Base-by-base conservation (phyloP, 2,329 filamentous ascomycete genomes). In the Emmonsiellopsis sp. region DNA sequence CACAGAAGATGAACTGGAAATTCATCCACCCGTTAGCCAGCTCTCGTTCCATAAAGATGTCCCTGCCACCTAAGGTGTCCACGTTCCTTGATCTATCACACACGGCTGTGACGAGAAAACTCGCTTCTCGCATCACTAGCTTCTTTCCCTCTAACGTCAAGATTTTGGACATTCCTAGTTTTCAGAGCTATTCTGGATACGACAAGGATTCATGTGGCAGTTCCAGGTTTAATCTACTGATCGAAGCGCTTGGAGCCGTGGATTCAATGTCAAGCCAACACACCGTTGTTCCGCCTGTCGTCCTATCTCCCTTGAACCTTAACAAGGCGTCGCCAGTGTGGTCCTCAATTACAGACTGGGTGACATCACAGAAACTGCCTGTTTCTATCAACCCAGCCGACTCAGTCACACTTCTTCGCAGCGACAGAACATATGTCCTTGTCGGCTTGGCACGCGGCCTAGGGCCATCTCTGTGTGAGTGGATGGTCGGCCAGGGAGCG, bases 401-500 rank as follows among this genome's bases (percentile, higher is more conserved):
- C 26, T 30, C 42, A 7, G 32, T 30, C 3, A 10, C 35, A 31
- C 10, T 32, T 2, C 47, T 55, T 35, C 31, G 31, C 9, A 37
- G 20, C 6, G 16, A 53, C 20, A 44, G 43, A 46, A 59, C 59
- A 1, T 61, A 61, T 50, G 43, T 56, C n/a, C 51, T 61, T 7
- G 40, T 59, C 31, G 59, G 59, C 37, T 35, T 61, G 15, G 52
- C 53, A 15, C 58, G 58, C 5, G 44, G 54, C 13, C 45, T 59
- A 11, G 57, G 57, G 5, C 34, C 15, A 16, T 57, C 57, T 2
- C 34, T 58, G 5, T 53, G 48, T 40, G 16, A 46, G 7, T 59
- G 47, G 47, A 58, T 59, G 56, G 34, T 58, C n/a, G 11, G 7
- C 11, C 40, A 51, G 30, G 57, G 57, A 11, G 57, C 56, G 1